Evolutionary conservation across 768 basidiomycete genomes (phyloP).

Genomic region (Termitomyces sp.): DNA sequence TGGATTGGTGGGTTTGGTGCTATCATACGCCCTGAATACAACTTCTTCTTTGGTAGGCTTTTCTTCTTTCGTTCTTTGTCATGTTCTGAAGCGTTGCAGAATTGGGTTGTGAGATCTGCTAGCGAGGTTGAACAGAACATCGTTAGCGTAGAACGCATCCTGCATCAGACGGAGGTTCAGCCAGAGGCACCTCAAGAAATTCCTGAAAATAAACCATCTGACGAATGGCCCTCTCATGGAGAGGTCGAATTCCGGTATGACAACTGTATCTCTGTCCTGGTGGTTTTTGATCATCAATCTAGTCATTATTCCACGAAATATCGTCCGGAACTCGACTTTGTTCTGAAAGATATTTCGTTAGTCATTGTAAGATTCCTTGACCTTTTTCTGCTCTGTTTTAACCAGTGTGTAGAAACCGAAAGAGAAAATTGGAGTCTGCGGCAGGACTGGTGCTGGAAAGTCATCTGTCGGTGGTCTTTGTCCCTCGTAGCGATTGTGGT

Average conservation of each 20-base stretch:
- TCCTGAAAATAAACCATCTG: conserved; percentile 45
- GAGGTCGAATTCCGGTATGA: conserved; percentile 66
- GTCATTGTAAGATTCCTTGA: conserved; percentile 43
- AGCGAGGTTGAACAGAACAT: conserved; percentile 90
- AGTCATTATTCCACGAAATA: conserved; percentile 76
- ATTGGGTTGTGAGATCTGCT: conserved; percentile 69
- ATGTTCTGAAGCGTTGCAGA: conserved; percentile 9
- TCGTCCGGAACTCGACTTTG: conserved; percentile 72
- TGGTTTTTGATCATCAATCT: background rate
- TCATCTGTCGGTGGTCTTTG: conserved; percentile 47
- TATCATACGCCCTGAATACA: conserved; percentile 80
- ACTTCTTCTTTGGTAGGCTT: conserved; percentile 69
- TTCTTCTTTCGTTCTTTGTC: background rate
- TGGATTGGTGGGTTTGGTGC: conserved; percentile 79
- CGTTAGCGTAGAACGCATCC: conserved; percentile 83
- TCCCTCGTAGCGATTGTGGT: background rate
- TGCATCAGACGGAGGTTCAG: conserved; percentile 70
- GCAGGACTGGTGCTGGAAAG: conserved; percentile 78
- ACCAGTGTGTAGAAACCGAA: conserved; percentile 51
- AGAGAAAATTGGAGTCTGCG: conserved; percentile 89
- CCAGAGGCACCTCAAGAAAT: conserved; percentile 75
- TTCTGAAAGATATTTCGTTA: conserved; percentile 72
- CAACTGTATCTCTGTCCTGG: background rate
- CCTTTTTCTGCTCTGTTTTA: background rate
- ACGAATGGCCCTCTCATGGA: conserved; percentile 71